phyloP scores from a whole-genome alignment of 2,329 filamentous ascomycete genomes.

The Calonectria pseudoturangicola region DNA sequence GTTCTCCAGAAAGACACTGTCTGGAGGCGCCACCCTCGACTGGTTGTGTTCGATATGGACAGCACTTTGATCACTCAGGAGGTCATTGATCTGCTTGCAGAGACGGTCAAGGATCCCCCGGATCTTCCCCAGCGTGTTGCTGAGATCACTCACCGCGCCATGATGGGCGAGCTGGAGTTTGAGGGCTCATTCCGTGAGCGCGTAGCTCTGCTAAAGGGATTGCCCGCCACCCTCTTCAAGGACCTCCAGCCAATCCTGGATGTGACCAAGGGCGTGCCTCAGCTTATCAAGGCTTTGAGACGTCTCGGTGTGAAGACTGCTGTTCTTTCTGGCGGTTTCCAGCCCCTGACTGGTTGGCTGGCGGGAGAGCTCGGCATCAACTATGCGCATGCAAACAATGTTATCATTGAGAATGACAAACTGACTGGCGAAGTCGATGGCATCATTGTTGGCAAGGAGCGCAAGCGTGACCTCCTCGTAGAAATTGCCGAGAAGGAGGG shows the following conservation, averaged over 20 bases:
- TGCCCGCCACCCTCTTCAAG: constrained; percentile 86
- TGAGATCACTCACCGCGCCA: constrained; percentile 92
- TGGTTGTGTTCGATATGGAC: constrained; percentile 99
- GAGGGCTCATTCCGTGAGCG: constrained; percentile 87
- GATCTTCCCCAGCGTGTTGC: constrained; percentile 89
- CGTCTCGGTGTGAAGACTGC: constrained; percentile 89
- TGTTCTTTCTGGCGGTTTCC: constrained; percentile 94
- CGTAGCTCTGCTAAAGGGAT: constrained; percentile 86
- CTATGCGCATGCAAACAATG: constrained; percentile 91
- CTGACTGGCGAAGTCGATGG: constrained; percentile 84
- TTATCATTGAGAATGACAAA: constrained; percentile 76
- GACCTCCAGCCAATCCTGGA: constrained; percentile 84
- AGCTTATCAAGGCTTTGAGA: constrained; percentile 84
- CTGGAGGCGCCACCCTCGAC: constrained; percentile 85
- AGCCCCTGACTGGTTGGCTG: constrained; percentile 91
- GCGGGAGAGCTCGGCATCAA: constrained; percentile 88
- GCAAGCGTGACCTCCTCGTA: constrained; percentile 82
- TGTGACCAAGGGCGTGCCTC: constrained; percentile 86
- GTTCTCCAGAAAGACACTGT: constrained; percentile 84
- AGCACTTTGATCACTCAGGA: constrained; percentile 97
- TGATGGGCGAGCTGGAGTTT: constrained; percentile 97
- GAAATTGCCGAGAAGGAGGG: constrained; percentile 82
- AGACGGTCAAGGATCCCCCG: constrained; percentile 79
- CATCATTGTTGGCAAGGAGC: constrained; percentile 83
- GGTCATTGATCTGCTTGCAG: constrained; percentile 96